phyloP scores from a whole-genome alignment of 768 basidiomycete genomes.

The Strobilomyces confusus region DNA sequence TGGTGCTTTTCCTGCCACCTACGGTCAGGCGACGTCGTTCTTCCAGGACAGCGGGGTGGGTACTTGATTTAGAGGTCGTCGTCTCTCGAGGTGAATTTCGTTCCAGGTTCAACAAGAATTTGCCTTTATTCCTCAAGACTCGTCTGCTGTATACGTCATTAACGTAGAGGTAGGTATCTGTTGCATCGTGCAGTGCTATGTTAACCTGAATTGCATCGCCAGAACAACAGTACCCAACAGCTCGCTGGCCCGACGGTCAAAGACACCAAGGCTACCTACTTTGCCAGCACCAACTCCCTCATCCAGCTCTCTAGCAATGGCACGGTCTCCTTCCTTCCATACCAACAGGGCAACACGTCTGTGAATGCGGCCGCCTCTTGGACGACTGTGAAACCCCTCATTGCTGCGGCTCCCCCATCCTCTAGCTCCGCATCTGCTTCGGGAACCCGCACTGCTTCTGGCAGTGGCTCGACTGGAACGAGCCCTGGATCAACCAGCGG shows the following conservation, averaged over 20 bases:
- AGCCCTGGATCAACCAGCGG: slow-evolving; percentile 11
- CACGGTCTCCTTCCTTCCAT: slow-evolving; percentile 57
- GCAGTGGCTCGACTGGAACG: slow-evolving; percentile 13
- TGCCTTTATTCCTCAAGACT: slow-evolving; percentile 74
- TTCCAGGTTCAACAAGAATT: slow-evolving; percentile 66
- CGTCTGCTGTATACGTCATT: slow-evolving; percentile 66
- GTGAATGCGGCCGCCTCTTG: slow-evolving; percentile 48
- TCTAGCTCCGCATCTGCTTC: slow-evolving; percentile 19
- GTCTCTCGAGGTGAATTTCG: background rate
- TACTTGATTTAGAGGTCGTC: background rate
- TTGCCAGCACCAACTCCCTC: slow-evolving; percentile 55
- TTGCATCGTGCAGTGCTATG: background rate
- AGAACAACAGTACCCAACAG: slow-evolving; percentile 63
- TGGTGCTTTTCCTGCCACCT: slow-evolving; percentile 57
- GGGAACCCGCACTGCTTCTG: slow-evolving; percentile 13
- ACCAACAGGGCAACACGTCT: slow-evolving; percentile 40
- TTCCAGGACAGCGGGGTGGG: slow-evolving; percentile 54
- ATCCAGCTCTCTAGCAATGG: slow-evolving; percentile 67
- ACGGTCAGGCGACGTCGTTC: slow-evolving; percentile 69
- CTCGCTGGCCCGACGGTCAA: slow-evolving; percentile 58
- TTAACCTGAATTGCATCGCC: slow-evolving; percentile 7
- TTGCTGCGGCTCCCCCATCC: slow-evolving; percentile 39
- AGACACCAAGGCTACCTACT: slow-evolving; percentile 59
- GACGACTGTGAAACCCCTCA: slow-evolving; percentile 43
- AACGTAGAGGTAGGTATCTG: slow-evolving; percentile 52